Evolutionary conservation across 2,329 filamentous ascomycete genomes (phyloP), one percentile per base, ranked within the genome.

Genomic region (Fusarium sp.): DNA sequence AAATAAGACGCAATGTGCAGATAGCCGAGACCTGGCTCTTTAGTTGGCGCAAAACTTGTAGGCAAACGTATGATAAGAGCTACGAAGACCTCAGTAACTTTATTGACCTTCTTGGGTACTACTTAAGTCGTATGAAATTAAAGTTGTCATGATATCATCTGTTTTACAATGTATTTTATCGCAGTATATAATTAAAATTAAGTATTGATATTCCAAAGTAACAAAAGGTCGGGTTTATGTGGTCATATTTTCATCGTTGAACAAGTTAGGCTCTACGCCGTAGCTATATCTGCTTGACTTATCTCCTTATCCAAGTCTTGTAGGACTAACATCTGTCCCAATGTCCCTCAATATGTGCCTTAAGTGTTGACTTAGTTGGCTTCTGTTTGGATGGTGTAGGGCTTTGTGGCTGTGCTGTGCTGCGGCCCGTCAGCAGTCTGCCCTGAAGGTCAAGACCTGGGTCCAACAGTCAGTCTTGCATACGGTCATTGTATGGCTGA

Each of bases 391-490:
- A 24, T 49, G 41, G 24, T 30, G 41, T 14, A 30, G 43, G 52
- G 10, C 32, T 30, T 32, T 28, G 19, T 54, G 41, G 43, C 20
- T 48, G 32, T 48, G 11, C 43, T 32, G 35, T 37, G 19, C 39
- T 61, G 32, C 28, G 19, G n/a, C 41, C 54, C 20, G 54, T 59
- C 44, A 62, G 35, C 17, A 59, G 47, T 39, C 54, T 32, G 43
- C 24, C 40, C 41, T 59, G 58, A 15, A 52, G 19, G 41, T 59
- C 54, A 19, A 62, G 58, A 28, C 54, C 58, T 9, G 54, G 43
- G 35, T 58, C 58, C 26, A 28, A 46, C 33, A 62, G 20, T 54
- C 58, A 62, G 28, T 52, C 53, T 13, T 43, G 41, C 15, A 50
- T 45, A 17, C 52, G 39, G 4, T 32, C 39, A 53, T 33, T 24